Base-by-base conservation (phyloP, 768 basidiomycete species). In the Imleria badia region DNA sequence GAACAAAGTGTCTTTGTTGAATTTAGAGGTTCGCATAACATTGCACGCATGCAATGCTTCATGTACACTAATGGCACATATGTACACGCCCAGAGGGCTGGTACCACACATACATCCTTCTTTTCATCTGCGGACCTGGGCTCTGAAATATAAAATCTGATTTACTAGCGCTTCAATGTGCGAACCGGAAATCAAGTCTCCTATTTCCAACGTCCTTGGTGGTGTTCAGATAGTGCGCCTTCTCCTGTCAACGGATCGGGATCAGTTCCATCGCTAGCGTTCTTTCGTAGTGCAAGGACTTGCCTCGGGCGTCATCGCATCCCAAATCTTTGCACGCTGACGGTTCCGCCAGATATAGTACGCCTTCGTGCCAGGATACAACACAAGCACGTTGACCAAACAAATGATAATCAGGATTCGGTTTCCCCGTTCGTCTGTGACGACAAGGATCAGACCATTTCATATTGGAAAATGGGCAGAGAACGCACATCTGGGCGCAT, bases 341-440 rank as follows among this genome's bases (percentile, higher is more conserved):
- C 71, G 72, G 61, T 87, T 88, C 17, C 81, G 74, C 78, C 81
- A 85, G 30, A 78, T 67, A 56, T 84, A 81, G 63, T 83, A 86
- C 2, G 71, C 65, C 56, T 83, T 83, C 6, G 78, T 79, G 10
- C 72, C 68, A 13, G 81, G 79, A 62, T 84, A 87, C 41, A 86
- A 60, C 39, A 82, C 60, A 9, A 79, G 6, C 17, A 81, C 56
- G 56, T 85, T 83, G 66, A 85, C 69, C 22, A 31, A 8, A 6
- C 26, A 26, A 26, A 26, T 26, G 26, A 26, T 26, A 26, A 26
- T 26, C 26, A 26, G 26, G 26, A 26, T 26, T 6, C 6, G 3
- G 26, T 26, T 26, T 3, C 26, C 26, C 26, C 26, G 26, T 26
- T 26, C 26, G 26, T 26, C 26, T 26, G 26, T 8, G 0, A 6